Evolutionary conservation across 345 rosid species (phyloP), one percentile per base, ranked within the genome.

Genomic region (Heritiera fomes): DNA sequence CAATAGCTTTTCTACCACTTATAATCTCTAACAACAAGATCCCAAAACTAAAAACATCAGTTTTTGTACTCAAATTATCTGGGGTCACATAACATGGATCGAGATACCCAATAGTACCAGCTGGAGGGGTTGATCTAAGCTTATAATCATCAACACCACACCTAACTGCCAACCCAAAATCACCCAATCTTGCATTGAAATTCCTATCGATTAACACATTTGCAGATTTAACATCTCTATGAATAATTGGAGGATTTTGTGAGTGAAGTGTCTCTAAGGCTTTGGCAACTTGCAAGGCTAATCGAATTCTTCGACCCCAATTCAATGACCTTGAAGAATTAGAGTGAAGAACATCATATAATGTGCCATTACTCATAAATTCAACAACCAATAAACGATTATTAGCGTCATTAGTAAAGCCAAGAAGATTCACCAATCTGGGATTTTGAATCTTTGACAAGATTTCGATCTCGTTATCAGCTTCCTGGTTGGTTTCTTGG

Each of bases 51-150:
- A 94, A 96, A 49, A 96, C 99, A 81, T 96, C 99, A 7, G 94
- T 90, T 83, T 96, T 96, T 0, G 98, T 92, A 80, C 99, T 96
- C 83, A 96, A 80, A 78, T 94, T 89, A 81, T 94, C 98, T 1
- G 98, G 98, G n/a, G 99, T 96, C 11, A 94, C 97, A 83, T 96
- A 96, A 56, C 93, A 88, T 28, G 99, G 99, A 84, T 96, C 99
- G 1, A 96, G 90, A 86, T 96, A 96, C 1, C 99, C 99, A 50
- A 96, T 91, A 1, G 99, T 96, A 23, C 99, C 99, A 1, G 99
- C 99, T 0, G 99, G 99, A 0, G 99, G 99, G 15, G 98, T 96
- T 32, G 99, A 92, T 82, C 87, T 90, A 75, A 94, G 87, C 75
- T 85, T 89, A 50, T 85, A 94, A 80, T 94, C 97, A 76, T 90